phyloP scores from a whole-genome alignment of 2,329 filamentous ascomycete genomes.

The Beauveria sp. region DNA sequence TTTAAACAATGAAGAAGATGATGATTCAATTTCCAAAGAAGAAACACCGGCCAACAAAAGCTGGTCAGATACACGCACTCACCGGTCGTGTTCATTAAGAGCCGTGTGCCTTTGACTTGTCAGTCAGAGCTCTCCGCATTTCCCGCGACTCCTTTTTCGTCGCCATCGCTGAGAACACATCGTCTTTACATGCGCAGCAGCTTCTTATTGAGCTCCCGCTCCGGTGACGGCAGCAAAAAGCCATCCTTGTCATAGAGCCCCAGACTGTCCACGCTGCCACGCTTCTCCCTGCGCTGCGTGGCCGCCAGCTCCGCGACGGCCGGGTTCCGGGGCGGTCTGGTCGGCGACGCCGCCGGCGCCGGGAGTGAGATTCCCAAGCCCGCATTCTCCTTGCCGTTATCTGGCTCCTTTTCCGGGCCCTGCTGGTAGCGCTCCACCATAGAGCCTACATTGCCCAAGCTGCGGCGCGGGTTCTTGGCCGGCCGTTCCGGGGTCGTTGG shows the following conservation, averaged over 20 bases:
- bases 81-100: no score
- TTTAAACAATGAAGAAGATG: neutral
- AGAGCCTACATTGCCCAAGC: constrained; percentile 7
- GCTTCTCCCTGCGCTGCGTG: constrained; percentile 16
- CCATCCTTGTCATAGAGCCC: constrained; percentile 39
- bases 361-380: constrained; percentile 8
- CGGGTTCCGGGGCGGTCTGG: constrained; percentile 14
- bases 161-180: no score
- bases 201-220: constrained; percentile 21
- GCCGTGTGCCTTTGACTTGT: no score
- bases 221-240: constrained; percentile 36
- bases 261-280: constrained; percentile 31
- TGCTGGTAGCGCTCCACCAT: neutral
- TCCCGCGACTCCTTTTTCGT: no score
- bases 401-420: neutral
- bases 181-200: constrained; percentile 22
- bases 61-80: neutral
- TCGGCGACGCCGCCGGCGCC: neutral
- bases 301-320: constrained; percentile 21
- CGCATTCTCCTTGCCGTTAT: constrained; percentile 5
- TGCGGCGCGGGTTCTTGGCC: constrained; percentile 12
- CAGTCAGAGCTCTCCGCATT: no score
- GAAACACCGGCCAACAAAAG: neutral
- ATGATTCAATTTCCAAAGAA: neutral
- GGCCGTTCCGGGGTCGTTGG: neutral